Conservation (phyloP, 2,329 filamentous ascomycete genomes). For the Colletotrichum sp. region DNA sequence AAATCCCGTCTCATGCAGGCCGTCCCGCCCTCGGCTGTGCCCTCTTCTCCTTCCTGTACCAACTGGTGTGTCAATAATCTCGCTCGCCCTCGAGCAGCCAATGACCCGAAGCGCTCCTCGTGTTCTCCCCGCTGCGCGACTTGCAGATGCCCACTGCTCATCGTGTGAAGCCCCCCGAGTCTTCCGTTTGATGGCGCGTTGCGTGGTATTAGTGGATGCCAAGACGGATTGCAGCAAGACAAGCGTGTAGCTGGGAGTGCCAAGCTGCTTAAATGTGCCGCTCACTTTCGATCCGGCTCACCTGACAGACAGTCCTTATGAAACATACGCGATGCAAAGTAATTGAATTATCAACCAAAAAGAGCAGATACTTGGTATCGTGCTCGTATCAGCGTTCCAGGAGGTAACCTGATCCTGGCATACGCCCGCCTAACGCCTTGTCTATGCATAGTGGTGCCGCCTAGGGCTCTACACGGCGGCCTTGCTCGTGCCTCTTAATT, state of each 20-base stretch:
- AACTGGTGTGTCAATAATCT: not conserved
- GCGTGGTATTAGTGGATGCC: not conserved
- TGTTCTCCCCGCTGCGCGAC: not conserved
- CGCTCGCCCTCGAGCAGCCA: not conserved
- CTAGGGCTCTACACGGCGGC: not conserved
- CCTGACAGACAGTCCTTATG: not conserved
- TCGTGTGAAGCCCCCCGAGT: not conserved
- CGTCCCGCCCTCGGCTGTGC: not conserved
- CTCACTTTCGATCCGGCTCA: not conserved
- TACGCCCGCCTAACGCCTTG: slow-evolving; percentile 1
- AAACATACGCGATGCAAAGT: not conserved
- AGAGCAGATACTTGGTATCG: not conserved
- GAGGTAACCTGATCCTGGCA: not conserved
- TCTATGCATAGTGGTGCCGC: not conserved
- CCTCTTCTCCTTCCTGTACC: not conserved
- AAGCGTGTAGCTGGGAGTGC: not conserved
- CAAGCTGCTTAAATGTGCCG: not conserved
- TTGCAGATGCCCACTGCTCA: not conserved
- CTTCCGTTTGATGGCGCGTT: not conserved
- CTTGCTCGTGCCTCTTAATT: not conserved
- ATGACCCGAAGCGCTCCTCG: not conserved
- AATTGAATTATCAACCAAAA: not conserved
- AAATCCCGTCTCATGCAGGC: not conserved
- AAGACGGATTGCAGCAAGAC: not conserved
- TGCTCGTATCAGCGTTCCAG: not conserved